These are phyloP conservation scores for Hysterium pulicare DNA, from an alignment of 2,329 filamentous ascomycete genomes.

Conservation along the genomic window DNA sequence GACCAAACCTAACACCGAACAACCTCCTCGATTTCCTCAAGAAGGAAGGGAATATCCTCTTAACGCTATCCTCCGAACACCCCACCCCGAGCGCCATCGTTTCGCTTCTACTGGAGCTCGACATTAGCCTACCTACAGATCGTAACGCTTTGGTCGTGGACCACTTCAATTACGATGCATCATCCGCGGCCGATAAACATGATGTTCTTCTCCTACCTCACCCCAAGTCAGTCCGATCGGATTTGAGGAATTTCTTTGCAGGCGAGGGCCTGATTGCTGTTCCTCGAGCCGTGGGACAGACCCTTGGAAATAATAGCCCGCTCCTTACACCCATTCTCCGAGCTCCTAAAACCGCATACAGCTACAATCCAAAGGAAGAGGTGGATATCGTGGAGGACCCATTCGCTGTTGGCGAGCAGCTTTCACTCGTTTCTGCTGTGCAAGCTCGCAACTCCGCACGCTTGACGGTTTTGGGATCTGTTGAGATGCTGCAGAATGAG, in stretches of 20 bases:
- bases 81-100: slow-evolving; percentile 70
- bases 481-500: slow-evolving; percentile 80
- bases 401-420: slow-evolving; percentile 79
- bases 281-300: slow-evolving; percentile 75
- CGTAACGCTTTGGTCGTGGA: slow-evolving; percentile 84
- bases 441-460: slow-evolving; percentile 94
- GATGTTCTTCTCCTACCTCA: slow-evolving; percentile 79
- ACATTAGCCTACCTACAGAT: slow-evolving; percentile 82
- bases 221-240: slow-evolving; percentile 62
- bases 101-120: slow-evolving; percentile 80
- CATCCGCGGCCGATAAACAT: slow-evolving; percentile 75
- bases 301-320: slow-evolving; percentile 70
- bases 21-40: slow-evolving; percentile 88
- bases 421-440: slow-evolving; percentile 78
- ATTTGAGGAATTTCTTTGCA: slow-evolving; percentile 74
- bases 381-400: slow-evolving; percentile 69
- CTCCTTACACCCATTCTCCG: slow-evolving; percentile 78
- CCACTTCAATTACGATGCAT: slow-evolving; percentile 88
- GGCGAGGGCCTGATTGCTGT: slow-evolving; percentile 72
- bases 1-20: slow-evolving; percentile 82
- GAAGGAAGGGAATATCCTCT: slow-evolving; percentile 82
- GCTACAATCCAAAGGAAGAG: slow-evolving; percentile 90
- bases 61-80: slow-evolving; percentile 72
- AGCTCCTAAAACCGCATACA: slow-evolving; percentile 82
- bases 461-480: slow-evolving; percentile 78